Evolutionary conservation across 306 rosid species (phyloP).

Genomic region (Rosa multiflora): DNA sequence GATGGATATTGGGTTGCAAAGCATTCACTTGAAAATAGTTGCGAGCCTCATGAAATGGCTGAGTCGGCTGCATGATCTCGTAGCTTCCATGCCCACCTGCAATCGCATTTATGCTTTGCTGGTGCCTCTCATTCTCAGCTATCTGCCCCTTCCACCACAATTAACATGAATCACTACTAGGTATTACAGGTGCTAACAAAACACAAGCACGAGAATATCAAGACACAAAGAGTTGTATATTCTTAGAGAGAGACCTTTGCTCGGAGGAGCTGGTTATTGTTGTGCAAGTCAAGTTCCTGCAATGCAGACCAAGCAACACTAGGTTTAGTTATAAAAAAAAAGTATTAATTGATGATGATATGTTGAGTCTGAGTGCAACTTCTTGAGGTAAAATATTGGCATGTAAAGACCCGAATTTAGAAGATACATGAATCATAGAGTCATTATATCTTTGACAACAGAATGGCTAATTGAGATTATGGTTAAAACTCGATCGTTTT

Average conservation of each 20-base stretch:
- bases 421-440: background rate
- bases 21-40: conserved; percentile 81
- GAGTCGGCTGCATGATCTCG: conserved; percentile 61
- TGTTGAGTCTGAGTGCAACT: background rate
- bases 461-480: background rate
- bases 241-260: conserved; percentile 53
- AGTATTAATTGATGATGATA: background rate
- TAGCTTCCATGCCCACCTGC: conserved; percentile 50
- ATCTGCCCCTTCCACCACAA: conserved; percentile 43
- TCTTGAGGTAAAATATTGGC: background rate
- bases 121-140: conserved; percentile 77
- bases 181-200: background rate
- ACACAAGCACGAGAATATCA: background rate
- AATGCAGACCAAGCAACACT: background rate
- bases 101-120: conserved; percentile 47
- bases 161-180: background rate
- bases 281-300: conserved; percentile 93
- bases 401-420: background rate
- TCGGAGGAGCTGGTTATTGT: conserved; percentile 79
- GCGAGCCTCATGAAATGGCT: conserved; percentile 54
- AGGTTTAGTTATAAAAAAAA: background rate
- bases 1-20: conserved; percentile 54
- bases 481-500: too few relatives aligned
- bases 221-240: background rate
- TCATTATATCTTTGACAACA: background rate